Evolutionary conservation across 768 basidiomycete species (phyloP).

Genomic region (Naganishia randhawae): DNA sequence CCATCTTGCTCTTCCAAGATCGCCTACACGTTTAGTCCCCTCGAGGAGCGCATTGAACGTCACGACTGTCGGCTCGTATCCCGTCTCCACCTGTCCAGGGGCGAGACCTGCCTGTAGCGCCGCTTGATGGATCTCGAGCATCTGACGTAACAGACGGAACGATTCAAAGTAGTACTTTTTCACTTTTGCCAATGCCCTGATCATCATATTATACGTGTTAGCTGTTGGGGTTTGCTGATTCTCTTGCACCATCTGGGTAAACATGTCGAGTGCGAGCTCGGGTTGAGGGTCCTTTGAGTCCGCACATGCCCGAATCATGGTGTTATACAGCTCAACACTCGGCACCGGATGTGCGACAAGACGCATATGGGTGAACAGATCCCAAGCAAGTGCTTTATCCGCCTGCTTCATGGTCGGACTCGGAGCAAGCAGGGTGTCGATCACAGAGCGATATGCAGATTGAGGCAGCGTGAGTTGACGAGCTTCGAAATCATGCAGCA

Average conservation of each 20-base stretch:
- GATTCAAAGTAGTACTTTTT: conserved; percentile 69
- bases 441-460: conserved; percentile 67
- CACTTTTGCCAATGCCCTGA: conserved; percentile 67
- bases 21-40: conserved; percentile 80
- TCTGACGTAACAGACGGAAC: conserved; percentile 76
- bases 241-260: conserved; percentile 84
- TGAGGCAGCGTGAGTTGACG: conserved; percentile 65
- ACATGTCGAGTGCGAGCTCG: conserved; percentile 86
- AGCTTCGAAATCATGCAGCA: conserved; percentile 70
- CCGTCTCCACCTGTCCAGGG: conserved; percentile 43
- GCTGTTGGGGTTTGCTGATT: conserved; percentile 62
- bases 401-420: conserved; percentile 46
- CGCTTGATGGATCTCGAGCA: conserved; percentile 76
- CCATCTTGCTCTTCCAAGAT: conserved; percentile 78
- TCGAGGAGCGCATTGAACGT: conserved; percentile 84
- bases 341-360: conserved; percentile 86
- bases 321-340: conserved; percentile 65
- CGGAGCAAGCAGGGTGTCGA: conserved; percentile 51
- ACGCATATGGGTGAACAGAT: conserved; percentile 92
- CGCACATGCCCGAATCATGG: conserved; percentile 86
- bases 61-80: conserved; percentile 58
- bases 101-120: conserved; percentile 18
- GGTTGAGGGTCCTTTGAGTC: conserved; percentile 62
- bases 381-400: conserved; percentile 75
- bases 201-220: conserved; percentile 73